Evolutionary conservation across 768 basidiomycete genomes (phyloP).

Genomic region (Suillus americanus): DNA sequence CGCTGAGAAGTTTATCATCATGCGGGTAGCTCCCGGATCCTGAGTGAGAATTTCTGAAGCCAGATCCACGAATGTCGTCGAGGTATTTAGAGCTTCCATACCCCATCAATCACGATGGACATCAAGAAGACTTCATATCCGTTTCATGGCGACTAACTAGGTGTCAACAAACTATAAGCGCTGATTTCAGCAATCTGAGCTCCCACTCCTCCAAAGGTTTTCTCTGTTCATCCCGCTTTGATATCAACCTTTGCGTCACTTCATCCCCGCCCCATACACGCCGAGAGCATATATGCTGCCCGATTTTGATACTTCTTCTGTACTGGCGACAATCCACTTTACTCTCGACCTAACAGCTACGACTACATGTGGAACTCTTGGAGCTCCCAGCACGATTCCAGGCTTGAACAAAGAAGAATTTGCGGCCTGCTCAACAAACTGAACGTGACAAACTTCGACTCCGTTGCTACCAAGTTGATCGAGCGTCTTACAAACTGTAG

Average conservation of each 20-base stretch:
- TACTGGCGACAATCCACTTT: background rate
- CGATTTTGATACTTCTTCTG: background rate
- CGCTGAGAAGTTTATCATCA: background rate
- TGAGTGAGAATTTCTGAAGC: background rate
- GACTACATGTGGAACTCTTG: slow-evolving; percentile 21
- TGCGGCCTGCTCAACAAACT: slow-evolving; percentile 61
- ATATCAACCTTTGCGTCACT: background rate
- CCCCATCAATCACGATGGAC: background rate
- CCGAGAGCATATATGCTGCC: slow-evolving; percentile 1
- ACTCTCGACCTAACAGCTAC: background rate
- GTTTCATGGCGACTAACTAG: background rate
- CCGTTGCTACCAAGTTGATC: slow-evolving; percentile 48
- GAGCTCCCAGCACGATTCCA: slow-evolving; percentile 30
- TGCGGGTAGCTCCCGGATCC: background rate
- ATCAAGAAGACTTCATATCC: slow-evolving; percentile 2
- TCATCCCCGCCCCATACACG: background rate
- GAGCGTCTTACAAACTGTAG: slow-evolving; percentile 49
- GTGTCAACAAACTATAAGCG: background rate
- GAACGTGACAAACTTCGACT: slow-evolving; percentile 50
- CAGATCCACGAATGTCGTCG: background rate
- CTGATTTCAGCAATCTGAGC: background rate
- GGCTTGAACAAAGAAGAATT: slow-evolving; percentile 47
- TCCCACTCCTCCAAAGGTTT: background rate
- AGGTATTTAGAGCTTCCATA: slow-evolving; percentile 1
- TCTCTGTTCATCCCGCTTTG: background rate